A percentile compares a stretch with the other conserved stretches of the same genome.
These are phyloP conservation scores for Rhodotorula graminis DNA, from an alignment of 768 basidiomycete species.

Conservation along the genomic window DNA sequence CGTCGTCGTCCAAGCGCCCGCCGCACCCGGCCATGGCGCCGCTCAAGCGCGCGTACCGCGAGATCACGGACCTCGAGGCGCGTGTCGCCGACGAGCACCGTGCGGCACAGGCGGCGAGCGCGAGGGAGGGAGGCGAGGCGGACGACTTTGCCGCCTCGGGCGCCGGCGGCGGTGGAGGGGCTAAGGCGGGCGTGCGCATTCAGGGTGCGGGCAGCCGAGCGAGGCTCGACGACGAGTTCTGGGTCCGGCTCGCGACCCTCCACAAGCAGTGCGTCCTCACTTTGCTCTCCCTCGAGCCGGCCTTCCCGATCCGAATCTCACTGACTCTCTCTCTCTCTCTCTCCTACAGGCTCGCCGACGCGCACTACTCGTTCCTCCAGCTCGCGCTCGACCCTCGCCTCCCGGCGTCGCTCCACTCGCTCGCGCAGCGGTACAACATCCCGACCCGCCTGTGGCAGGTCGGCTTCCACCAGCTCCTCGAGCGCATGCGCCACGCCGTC, in stretches of 20 bases:
- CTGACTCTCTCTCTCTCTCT: too few relatives aligned
- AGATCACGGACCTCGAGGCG: constrained; percentile 71
- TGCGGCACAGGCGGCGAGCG: constrained; percentile 52
- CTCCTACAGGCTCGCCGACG: constrained; percentile 64
- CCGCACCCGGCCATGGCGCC: constrained; percentile 60
- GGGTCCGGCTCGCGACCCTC: constrained; percentile 51
- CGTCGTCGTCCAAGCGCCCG: not conserved
- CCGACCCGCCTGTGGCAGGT: constrained; percentile 88
- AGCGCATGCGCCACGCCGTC: constrained; percentile 79
- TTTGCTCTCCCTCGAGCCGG: constrained; percentile 50
- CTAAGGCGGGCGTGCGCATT: constrained; percentile 4
- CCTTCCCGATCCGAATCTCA: too few relatives aligned
- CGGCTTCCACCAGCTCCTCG: constrained; percentile 82
- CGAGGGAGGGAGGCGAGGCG: not conserved
- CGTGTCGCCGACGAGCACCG: constrained; percentile 74
- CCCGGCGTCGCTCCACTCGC: constrained; percentile 78
- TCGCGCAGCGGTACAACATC: constrained; percentile 93
- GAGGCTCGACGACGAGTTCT: constrained; percentile 45
- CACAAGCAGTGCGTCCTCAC: constrained; percentile 70
- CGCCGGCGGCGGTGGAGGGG: not conserved
- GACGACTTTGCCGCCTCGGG: not conserved
- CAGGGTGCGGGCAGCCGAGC: constrained; percentile 10
- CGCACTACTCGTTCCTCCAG: constrained; percentile 79
- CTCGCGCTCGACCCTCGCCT: constrained; percentile 80
- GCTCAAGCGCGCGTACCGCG: constrained; percentile 76